These are phyloP conservation scores for Nicotiana paniculata DNA, from an alignment of 257 asterid genomes.

Conservation along the genomic window DNA sequence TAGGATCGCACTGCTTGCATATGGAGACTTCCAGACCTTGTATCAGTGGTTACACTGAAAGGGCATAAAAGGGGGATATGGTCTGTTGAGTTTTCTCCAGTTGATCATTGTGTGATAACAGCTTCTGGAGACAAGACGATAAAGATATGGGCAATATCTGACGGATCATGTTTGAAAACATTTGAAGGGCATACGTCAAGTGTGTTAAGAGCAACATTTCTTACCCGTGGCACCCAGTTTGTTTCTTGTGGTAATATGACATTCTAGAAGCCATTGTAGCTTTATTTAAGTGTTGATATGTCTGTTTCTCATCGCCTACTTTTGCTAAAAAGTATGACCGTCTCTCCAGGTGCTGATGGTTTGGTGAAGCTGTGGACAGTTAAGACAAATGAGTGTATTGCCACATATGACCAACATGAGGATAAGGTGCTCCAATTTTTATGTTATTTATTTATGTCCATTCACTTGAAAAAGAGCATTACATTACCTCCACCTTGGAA, in stretches of 20 bases:
- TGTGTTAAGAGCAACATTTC: constrained; percentile 82
- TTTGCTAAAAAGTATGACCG: constrained; percentile 7
- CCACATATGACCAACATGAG: constrained; percentile 94
- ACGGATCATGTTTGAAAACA: constrained; percentile 88
- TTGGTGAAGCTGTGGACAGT: constrained; percentile 97
- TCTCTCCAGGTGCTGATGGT: constrained; percentile 81
- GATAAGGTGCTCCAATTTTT: constrained; percentile 57
- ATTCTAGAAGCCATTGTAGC: constrained; percentile 1
- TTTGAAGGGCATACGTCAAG: constrained; percentile 95
- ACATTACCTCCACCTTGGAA: neutral
- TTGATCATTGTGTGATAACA: constrained; percentile 91
- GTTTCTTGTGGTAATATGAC: constrained; percentile 74
- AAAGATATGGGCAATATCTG: constrained; percentile 88
- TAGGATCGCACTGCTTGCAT: constrained; percentile 97
- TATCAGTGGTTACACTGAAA: constrained; percentile 59
- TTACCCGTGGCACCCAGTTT: constrained; percentile 85
- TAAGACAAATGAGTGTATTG: constrained; percentile 78
- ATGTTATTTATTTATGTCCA: neutral
- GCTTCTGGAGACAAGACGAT: constrained; percentile 94
- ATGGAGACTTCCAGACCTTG: constrained; percentile 94
- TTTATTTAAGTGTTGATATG: neutral
- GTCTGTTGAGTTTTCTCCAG: constrained; percentile 99
- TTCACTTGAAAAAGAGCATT: neutral
- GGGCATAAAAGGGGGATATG: constrained; percentile 97
- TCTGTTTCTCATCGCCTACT: constrained; percentile 3